Evolutionary conservation across 768 basidiomycete genomes (phyloP).

Genomic region (Collybia sordida): DNA sequence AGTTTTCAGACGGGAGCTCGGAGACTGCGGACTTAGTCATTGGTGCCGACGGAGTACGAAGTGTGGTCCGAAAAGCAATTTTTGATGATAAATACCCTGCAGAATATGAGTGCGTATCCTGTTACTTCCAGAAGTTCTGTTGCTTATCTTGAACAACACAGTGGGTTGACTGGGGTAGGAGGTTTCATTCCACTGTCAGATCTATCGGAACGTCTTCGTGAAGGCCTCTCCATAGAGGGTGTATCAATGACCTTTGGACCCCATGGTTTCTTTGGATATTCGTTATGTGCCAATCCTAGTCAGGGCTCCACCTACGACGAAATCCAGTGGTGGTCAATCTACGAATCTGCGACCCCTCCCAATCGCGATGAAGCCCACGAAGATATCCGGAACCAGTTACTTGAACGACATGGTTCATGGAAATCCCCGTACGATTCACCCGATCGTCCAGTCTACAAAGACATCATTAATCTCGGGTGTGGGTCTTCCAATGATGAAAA

Average conservation of each 20-base stretch:
- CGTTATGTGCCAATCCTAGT: conserved; percentile 18
- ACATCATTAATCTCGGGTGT: conserved; percentile 28
- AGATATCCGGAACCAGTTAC: conserved; percentile 26
- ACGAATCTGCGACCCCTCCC: conserved; percentile 28
- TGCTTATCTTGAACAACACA: not conserved
- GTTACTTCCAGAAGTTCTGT: not conserved
- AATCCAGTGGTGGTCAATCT: conserved; percentile 43
- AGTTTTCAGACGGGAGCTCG: conserved; percentile 27
- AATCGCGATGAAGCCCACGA: conserved; percentile 19
- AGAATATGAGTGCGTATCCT: conserved; percentile 24
- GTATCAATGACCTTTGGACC: conserved; percentile 38
- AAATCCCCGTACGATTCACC: conserved; percentile 32
- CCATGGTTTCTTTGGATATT: conserved; percentile 38
- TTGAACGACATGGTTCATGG: conserved; percentile 30
- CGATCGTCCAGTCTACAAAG: conserved; percentile 17
- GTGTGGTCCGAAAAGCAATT: conserved; percentile 30
- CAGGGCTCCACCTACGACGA: conserved; percentile 4
- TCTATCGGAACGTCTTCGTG: conserved; percentile 24
- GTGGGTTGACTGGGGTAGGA: conserved; percentile 34
- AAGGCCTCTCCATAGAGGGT: conserved; percentile 24
- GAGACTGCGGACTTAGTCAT: conserved; percentile 36
- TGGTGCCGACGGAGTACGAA: conserved; percentile 39
- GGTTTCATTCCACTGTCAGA: conserved; percentile 33
- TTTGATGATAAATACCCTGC: conserved; percentile 26
- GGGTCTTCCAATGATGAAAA: conserved; percentile 5